Percentiles rank a stretch among this genome's conserved stretches.
These are phyloP conservation scores for Fusarium xylarioides DNA, from an alignment of 2,329 filamentous ascomycete genomes.

Conservation along the genomic window DNA sequence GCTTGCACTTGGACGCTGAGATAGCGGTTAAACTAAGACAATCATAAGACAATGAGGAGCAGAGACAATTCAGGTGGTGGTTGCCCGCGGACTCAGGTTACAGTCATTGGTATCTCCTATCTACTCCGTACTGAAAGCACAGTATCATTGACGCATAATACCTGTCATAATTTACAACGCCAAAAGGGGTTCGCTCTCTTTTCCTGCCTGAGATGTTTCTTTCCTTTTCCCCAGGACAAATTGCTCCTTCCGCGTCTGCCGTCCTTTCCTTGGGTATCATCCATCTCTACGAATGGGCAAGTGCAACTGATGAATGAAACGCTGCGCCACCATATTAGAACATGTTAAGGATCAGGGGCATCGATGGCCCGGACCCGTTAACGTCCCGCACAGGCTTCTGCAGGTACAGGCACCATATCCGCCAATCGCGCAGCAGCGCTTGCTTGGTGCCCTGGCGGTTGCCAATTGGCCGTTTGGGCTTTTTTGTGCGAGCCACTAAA, in stretches of 20 bases:
- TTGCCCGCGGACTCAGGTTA: neutral
- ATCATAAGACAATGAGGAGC: neutral
- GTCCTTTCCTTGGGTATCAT: constrained; percentile 27
- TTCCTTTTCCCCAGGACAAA: constrained; percentile 2
- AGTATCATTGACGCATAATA: neutral
- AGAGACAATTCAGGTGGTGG: neutral
- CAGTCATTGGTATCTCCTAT: neutral
- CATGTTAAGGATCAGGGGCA: constrained; percentile 25
- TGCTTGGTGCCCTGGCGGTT: neutral
- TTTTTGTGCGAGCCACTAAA: constrained; percentile 10
- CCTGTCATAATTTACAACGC: neutral
- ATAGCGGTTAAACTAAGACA: constrained; percentile 11
- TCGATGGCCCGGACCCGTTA: constrained; percentile 13
- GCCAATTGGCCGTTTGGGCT: neutral
- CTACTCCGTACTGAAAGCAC: neutral
- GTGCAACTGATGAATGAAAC: constrained; percentile 39
- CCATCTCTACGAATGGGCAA: constrained; percentile 28
- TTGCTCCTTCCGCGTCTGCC: constrained; percentile 19
- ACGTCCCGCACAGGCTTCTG: constrained; percentile 22
- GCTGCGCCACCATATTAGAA: constrained; percentile 41
- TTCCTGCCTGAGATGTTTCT: constrained; percentile 17
- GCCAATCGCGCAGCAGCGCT: constrained; percentile 33
- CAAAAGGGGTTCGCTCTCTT: constrained; percentile 8
- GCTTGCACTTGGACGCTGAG: constrained; percentile 8
- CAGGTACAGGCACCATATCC: constrained; percentile 36